phyloP scores from a whole-genome alignment of 106 monocot species.

The Ottelia alismoides region DNA sequence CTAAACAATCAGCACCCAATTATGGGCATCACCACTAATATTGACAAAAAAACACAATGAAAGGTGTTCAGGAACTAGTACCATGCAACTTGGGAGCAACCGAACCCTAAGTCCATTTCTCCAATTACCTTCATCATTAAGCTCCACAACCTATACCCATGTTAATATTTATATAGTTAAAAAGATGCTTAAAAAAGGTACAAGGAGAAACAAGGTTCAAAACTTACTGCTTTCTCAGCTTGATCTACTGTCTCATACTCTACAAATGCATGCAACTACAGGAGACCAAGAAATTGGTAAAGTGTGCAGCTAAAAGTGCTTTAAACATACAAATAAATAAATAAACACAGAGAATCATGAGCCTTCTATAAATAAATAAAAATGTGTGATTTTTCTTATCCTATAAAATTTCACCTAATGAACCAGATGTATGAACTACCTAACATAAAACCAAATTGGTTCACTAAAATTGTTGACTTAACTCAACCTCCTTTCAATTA shows the following conservation, averaged over 20 bases:
- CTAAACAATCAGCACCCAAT: no score
- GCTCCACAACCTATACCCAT: constrained; percentile 41
- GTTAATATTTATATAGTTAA: not conserved
- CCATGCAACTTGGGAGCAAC: constrained; percentile 66
- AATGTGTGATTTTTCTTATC: no score
- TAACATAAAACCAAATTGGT: no score
- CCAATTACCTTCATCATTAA: constrained; percentile 89
- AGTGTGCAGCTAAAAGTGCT: not conserved
- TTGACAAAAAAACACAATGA: not conserved
- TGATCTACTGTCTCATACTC: constrained; percentile 81
- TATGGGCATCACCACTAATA: not conserved
- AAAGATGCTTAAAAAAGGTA: not conserved
- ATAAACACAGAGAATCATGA: no score
- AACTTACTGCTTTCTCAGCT: constrained; percentile 89
- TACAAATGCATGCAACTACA: constrained; percentile 97
- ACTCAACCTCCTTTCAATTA: no score
- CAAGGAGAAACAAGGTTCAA: not conserved
- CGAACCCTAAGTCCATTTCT: constrained; percentile 93
- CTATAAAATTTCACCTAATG: no score
- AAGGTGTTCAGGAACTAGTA: constrained; percentile 2
- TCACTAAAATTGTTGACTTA: no score
- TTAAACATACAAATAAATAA: no score
- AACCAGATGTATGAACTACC: no score
- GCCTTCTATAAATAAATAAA: no score
- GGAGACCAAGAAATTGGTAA: not conserved